A percentile compares a stretch with the other conserved stretches of the same genome.
These are phyloP conservation scores for Danielia reshetovae DNA, from an alignment of 805 yeast genomes.

Conservation along the genomic window DNA sequence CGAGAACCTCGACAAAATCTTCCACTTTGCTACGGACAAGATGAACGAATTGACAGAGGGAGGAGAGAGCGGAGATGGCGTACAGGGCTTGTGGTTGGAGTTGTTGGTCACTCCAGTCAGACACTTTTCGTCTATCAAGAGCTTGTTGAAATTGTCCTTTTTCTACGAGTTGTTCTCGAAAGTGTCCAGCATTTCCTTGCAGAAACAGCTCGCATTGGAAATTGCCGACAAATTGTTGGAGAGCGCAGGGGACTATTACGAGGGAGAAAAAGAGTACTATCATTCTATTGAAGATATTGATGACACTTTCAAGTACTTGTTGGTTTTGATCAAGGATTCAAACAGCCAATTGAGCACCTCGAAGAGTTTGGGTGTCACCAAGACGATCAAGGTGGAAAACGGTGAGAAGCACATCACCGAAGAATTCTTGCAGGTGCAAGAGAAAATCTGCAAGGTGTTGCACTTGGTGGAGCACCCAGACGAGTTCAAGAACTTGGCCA, in stretches of 20 bases:
- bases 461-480: conserved; percentile 55
- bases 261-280: conserved; percentile 28
- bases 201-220: conserved; percentile 54
- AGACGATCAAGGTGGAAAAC: conserved; percentile 26
- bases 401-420: conserved; percentile 27
- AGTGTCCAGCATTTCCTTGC: conserved; percentile 48
- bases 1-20: conserved; percentile 58
- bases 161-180: conserved; percentile 51
- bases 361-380: conserved; percentile 37
- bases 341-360: conserved; percentile 28
- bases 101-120: conserved; percentile 49
- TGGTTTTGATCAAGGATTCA: conserved; percentile 46
- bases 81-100: conserved; percentile 35
- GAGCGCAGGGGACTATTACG: conserved; percentile 19
- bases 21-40: conserved; percentile 49
- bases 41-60: conserved; percentile 16
- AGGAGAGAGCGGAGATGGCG: conserved; percentile 18
- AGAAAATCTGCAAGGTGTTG: conserved; percentile 63
- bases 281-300: conserved; percentile 45
- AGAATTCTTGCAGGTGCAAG: conserved; percentile 47
- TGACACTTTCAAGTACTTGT: conserved; percentile 56
- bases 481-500: conserved; percentile 32
- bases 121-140: conserved; percentile 36
- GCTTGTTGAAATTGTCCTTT: conserved; percentile 42
- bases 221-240: conserved; percentile 57